Evolutionary conservation across 805 yeast species (phyloP), one percentile per base, ranked within the genome.

Genomic region (Barnettozyma californica): DNA sequence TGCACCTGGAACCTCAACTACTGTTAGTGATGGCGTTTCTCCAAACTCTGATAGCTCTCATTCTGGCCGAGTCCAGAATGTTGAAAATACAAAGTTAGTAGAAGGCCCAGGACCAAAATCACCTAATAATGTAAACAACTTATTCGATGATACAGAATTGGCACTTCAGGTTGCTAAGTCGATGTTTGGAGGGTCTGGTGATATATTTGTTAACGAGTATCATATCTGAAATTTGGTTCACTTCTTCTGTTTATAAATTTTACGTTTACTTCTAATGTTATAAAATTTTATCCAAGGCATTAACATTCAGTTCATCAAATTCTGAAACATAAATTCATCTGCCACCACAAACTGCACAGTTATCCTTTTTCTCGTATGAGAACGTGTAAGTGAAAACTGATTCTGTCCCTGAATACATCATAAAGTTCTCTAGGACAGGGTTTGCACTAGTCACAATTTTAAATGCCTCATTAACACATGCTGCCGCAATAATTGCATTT

Each of bases 401-500:
- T 46, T 80, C 81, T 46, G 84, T 83, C 0, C 98, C 98, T 23
- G 90, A 80, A 60, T 87, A 87, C 80, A 84, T 86, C 87, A 88
- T 83, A 62, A 86, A 86, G 67, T 89, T 91, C 51, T 80, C 77
- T 55, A 87, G 66, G 16, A 69, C 68, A 0, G 90, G 92, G 52
- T 81, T 80, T 48, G 81, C 71, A 46, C 83, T 80, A 1, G 95
- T 81, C 39, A 87, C 75, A 21, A 90, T 71, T 61, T 91, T 91
- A 65, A 88, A 78, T 2, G 85, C 87, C 64, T 90, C 97, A 53
- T 85, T 86, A 61, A 94, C 85, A 63, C 96, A 87, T 6, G 89
- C 75, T 0, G 94, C 95, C 0, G 97, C 96, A 29, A 92, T 79
- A 20, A 92, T 76, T 2, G 98, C 96, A 64, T 94, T 92, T 0